phyloP scores from a whole-genome alignment of 2,329 filamentous ascomycete species.

The Sporothrix pallida region DNA sequence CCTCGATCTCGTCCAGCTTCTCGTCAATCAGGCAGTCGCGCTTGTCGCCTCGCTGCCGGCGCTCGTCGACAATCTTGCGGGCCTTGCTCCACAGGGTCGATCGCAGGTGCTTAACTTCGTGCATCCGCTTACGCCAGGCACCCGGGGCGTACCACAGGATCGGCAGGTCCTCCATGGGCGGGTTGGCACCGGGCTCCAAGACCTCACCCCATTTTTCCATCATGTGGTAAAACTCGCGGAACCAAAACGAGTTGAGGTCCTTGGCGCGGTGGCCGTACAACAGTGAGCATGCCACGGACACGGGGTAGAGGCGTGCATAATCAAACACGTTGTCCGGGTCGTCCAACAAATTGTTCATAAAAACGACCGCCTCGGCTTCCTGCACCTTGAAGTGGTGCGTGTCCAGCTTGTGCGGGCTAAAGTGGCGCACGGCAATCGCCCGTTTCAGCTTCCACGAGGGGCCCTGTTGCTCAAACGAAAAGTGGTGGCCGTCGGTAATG shows the following conservation, averaged over 20 bases:
- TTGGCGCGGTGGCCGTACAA: not conserved
- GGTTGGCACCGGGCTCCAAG: too few relatives aligned
- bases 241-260: not conserved
- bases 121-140: too few relatives aligned
- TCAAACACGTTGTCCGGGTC: not conserved
- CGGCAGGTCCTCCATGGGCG: too few relatives aligned
- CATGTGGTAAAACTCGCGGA: constrained; percentile 1
- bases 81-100: too few relatives aligned
- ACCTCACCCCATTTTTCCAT: not conserved
- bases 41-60: too few relatives aligned
- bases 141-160: too few relatives aligned
- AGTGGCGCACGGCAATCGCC: not conserved
- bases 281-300: not conserved
- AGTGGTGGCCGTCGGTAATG: not conserved
- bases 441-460: not conserved
- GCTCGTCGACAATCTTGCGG: too few relatives aligned
- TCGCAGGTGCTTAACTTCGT: too few relatives aligned
- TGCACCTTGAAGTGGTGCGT: constrained; percentile 1
- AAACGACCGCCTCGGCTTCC: not conserved
- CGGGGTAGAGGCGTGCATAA: not conserved
- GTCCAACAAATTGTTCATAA: not conserved
- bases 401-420: not conserved
- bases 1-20: not conserved
- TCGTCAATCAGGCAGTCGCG: too few relatives aligned
- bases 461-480: not conserved